phyloP scores from a whole-genome alignment of 768 basidiomycete genomes.

The Holtermanniella nyarrowii region DNA sequence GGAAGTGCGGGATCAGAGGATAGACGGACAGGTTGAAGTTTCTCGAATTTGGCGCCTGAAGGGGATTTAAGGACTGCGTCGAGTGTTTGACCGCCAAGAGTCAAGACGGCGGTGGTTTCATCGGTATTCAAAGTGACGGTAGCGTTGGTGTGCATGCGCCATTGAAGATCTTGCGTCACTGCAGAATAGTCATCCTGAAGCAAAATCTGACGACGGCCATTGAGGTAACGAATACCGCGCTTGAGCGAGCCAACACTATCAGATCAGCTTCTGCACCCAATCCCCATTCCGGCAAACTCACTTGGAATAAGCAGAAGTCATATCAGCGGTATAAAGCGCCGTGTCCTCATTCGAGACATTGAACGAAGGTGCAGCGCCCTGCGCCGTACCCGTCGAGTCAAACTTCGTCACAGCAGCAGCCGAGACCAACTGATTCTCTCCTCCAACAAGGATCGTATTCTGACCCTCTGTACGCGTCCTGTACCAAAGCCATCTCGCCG shows the following conservation, averaged over 20 bases:
- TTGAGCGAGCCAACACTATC: constrained; percentile 34
- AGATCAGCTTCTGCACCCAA: not conserved
- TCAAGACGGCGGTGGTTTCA: constrained; percentile 60
- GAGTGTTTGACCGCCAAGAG: constrained; percentile 59
- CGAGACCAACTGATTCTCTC: constrained; percentile 66
- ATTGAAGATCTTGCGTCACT: constrained; percentile 47
- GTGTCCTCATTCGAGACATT: constrained; percentile 56
- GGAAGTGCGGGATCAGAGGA: constrained; percentile 57
- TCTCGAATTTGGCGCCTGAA: constrained; percentile 56
- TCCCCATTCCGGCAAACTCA: constrained; percentile 4
- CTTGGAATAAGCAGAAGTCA: constrained; percentile 55
- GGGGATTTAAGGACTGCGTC: constrained; percentile 58
- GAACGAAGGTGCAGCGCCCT: constrained; percentile 77
- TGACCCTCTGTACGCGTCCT: constrained; percentile 95
- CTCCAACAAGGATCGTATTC: constrained; percentile 74
- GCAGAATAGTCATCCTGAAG: constrained; percentile 82
- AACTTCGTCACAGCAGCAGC: constrained; percentile 52
- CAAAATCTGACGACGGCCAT: constrained; percentile 74
- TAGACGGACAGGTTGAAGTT: constrained; percentile 51
- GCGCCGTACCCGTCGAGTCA: constrained; percentile 51
- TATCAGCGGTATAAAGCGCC: constrained; percentile 69
- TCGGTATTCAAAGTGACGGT: constrained; percentile 49
- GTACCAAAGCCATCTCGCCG: constrained; percentile 81
- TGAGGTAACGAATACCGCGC: constrained; percentile 76
- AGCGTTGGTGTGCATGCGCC: constrained; percentile 96